These are phyloP conservation scores for Talaromyces sp. DNA, from an alignment of 2,329 filamentous ascomycete species.

Conservation along the genomic window DNA sequence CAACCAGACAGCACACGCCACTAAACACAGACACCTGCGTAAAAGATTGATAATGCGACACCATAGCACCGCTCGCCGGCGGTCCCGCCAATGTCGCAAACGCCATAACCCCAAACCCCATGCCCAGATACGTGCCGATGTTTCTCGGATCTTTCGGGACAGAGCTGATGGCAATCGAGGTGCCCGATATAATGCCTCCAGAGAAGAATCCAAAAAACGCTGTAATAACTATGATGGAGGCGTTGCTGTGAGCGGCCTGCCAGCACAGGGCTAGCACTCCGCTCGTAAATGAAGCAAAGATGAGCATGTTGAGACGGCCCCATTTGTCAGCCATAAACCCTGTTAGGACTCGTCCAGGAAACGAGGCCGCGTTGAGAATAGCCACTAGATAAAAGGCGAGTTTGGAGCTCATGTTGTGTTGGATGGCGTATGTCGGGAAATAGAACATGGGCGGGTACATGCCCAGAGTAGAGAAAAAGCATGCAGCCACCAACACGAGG, in stretches of 20 bases:
- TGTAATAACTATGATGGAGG: slow-evolving; percentile 26
- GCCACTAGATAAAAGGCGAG: slow-evolving; percentile 24
- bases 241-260: slow-evolving; percentile 19
- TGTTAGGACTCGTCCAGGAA: slow-evolving; percentile 31
- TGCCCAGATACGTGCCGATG: slow-evolving; percentile 19
- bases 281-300: slow-evolving; percentile 18
- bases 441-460: slow-evolving; percentile 30
- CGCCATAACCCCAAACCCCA: slow-evolving; percentile 28
- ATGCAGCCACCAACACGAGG: slow-evolving; percentile 15
- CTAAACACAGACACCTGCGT: slow-evolving; percentile 31
- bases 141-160: slow-evolving; percentile 14
- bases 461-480: slow-evolving; percentile 22
- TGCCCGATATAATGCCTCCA: slow-evolving; percentile 28
- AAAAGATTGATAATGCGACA: slow-evolving; percentile 40
- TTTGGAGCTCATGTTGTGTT: slow-evolving; percentile 17
- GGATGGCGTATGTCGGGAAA: slow-evolving; percentile 23
- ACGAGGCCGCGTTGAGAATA: slow-evolving; percentile 30
- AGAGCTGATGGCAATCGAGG: slow-evolving; percentile 13
- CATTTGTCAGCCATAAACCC: slow-evolving; percentile 29
- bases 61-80: slow-evolving; percentile 43
- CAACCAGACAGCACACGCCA: slow-evolving; percentile 24
- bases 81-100: slow-evolving; percentile 47
- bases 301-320: slow-evolving; percentile 27
- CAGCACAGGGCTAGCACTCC: slow-evolving; percentile 28
- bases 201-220: slow-evolving; percentile 30